Evolutionary conservation across 257 asterid species (phyloP).

Genomic region (Penstemon eatonii): DNA sequence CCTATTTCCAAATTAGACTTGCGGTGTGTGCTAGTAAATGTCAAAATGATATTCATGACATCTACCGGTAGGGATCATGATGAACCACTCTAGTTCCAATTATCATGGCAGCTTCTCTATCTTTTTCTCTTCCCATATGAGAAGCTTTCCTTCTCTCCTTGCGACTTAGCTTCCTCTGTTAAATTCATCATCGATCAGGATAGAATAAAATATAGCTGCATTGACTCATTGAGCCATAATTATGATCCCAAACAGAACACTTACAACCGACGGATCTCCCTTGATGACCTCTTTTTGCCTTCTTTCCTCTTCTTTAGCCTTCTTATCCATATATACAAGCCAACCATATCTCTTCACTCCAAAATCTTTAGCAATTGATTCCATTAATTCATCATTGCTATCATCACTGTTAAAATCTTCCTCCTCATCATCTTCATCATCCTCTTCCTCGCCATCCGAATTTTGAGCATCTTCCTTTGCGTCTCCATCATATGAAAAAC

Average conservation of each 20-base stretch:
- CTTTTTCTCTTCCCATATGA: slow-evolving; percentile 87
- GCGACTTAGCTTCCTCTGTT: slow-evolving; percentile 90
- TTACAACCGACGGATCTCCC: slow-evolving; percentile 95
- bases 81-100: slow-evolving; percentile 80
- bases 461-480: slow-evolving; percentile 60
- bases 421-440: slow-evolving; percentile 78
- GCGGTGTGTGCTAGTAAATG: slow-evolving; percentile 7
- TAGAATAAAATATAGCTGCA: not conserved
- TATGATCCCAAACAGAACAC: slow-evolving; percentile 30
- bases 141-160: slow-evolving; percentile 96
- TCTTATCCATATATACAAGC: slow-evolving; percentile 98
- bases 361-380: slow-evolving; percentile 89
- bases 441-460: slow-evolving; percentile 84
- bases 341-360: slow-evolving; percentile 98
- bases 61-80: slow-evolving; percentile 88
- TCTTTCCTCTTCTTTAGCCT: slow-evolving; percentile 91
- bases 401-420: slow-evolving; percentile 96
- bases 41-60: slow-evolving; percentile 8
- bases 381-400: slow-evolving; percentile 92
- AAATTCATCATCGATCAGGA: slow-evolving; percentile 25
- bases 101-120: slow-evolving; percentile 76
- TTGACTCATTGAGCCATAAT: slow-evolving; percentile 11
- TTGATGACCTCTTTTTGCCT: slow-evolving; percentile 94
- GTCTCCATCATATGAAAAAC: slow-evolving; percentile 89
- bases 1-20: not conserved